A percentile compares a stretch with the other conserved stretches of the same genome.
Evolutionary conservation across 176 grass and related monocot species (phyloP).

Genomic region (Bothriochloa decipiens): DNA sequence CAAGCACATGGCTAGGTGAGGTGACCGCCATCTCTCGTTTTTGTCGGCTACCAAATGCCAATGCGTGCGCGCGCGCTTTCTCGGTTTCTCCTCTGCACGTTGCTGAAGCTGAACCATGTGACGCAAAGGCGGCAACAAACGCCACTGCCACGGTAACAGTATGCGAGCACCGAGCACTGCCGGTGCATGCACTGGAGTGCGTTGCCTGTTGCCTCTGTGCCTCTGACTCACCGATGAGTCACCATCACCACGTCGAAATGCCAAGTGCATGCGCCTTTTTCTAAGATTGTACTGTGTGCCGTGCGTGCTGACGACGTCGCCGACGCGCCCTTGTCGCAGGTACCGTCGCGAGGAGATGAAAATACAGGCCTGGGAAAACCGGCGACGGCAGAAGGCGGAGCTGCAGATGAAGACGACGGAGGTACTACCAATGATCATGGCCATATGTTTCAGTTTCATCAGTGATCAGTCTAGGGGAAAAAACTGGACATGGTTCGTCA

Average conservation of each 20-base stretch:
- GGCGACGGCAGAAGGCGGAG: slow-evolving; percentile 77
- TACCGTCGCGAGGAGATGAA: slow-evolving; percentile 82
- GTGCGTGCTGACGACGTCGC: slow-evolving; percentile 25
- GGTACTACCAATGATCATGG: slow-evolving; percentile 32
- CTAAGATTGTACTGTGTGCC: background rate
- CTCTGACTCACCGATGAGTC: background rate
- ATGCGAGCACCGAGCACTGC: background rate
- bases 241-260: background rate
- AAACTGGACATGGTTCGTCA: too few species aligned
- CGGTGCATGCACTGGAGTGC: background rate
- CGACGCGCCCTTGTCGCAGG: slow-evolving; percentile 35
- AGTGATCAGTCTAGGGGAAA: too few species aligned
- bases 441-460: too few species aligned
- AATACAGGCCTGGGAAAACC: slow-evolving; percentile 88
- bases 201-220: background rate
- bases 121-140: background rate
- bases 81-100: background rate
- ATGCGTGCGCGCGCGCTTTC: slow-evolving; percentile 21
- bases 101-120: slow-evolving; percentile 17
- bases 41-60: background rate
- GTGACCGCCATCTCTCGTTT: background rate
- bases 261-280: background rate
- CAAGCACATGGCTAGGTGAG: slow-evolving; percentile 83
- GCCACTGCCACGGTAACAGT: background rate
- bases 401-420: slow-evolving; percentile 71